phyloP scores from a whole-genome alignment of 116 monocot species.

The Phalaenopsis hybrid region DNA sequence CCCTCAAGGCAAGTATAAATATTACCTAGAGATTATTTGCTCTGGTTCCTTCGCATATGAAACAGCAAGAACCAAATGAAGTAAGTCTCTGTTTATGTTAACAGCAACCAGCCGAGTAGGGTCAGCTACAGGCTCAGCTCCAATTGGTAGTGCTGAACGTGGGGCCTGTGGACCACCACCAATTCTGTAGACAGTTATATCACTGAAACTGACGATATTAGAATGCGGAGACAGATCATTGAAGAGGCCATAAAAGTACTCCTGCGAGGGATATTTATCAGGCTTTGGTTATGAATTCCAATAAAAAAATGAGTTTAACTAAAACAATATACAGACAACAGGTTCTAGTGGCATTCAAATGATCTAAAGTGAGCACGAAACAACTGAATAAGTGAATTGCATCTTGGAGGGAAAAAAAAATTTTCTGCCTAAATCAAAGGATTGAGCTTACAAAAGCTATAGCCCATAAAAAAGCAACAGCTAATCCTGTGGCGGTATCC shows the following conservation, averaged over 20 bases:
- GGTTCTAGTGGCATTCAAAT: not conserved
- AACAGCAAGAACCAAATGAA: constrained; percentile 85
- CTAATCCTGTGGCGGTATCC: too few species aligned
- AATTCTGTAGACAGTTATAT: constrained; percentile 74
- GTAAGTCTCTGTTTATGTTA: constrained; percentile 73
- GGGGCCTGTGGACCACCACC: constrained; percentile 94
- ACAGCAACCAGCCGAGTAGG: constrained; percentile 71
- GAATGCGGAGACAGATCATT: constrained; percentile 96
- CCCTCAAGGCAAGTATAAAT: not conserved
- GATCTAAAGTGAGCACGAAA: not conserved
- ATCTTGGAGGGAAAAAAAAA: not conserved
- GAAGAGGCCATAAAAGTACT: constrained; percentile 83
- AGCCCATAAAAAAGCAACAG: not conserved
- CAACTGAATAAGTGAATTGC: not conserved
- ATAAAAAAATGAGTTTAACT: not conserved
- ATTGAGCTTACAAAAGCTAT: not conserved
- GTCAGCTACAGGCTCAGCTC: constrained; percentile 92
- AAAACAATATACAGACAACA: not conserved
- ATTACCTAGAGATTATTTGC: constrained; percentile 84
- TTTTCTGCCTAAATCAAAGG: not conserved
- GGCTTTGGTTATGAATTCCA: not conserved
- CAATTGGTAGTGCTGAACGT: constrained; percentile 89
- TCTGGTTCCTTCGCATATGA: constrained; percentile 96
- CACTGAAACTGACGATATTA: constrained; percentile 75
- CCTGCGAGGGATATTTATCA: constrained; percentile 32